A percentile compares a stretch with the other conserved stretches of the same genome.
These are phyloP conservation scores for Kodamaea derodonti DNA, from an alignment of 1,139 yeast species.

Conservation along the genomic window DNA sequence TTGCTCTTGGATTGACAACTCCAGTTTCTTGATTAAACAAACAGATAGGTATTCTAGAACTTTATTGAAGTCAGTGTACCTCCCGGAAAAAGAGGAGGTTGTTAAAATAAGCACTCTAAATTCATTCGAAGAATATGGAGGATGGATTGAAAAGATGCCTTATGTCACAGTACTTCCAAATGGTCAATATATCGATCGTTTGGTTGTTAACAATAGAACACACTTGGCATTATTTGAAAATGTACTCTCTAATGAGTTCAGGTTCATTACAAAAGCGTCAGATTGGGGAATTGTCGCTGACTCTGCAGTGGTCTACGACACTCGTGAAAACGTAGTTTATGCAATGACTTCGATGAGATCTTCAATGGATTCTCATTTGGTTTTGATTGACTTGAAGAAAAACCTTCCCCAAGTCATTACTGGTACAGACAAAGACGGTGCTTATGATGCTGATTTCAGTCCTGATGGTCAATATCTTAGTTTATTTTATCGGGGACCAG, in stretches of 20 bases:
- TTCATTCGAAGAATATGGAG: conserved; percentile 43
- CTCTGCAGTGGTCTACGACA: conserved; percentile 54
- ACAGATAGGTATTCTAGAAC: conserved; percentile 69
- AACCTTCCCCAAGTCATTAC: conserved; percentile 17
- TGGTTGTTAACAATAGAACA: conserved; percentile 59
- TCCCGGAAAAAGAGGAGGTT: conserved; percentile 27
- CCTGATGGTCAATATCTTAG: conserved; percentile 52
- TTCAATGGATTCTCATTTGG: conserved; percentile 51
- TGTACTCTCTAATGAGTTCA: conserved; percentile 41
- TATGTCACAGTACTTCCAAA: conserved; percentile 31
- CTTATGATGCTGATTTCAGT: conserved; percentile 43
- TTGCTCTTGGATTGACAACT: conserved; percentile 62
- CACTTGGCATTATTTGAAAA: conserved; percentile 68
- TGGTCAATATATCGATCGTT: conserved; percentile 68
- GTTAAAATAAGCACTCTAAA: conserved; percentile 24
- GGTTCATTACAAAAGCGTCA: conserved; percentile 49
- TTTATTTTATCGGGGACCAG: conserved; percentile 61
- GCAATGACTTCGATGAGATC: conserved; percentile 59
- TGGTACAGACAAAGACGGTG: conserved; percentile 22
- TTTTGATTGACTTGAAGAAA: conserved; percentile 22
- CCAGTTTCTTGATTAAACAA: conserved; percentile 55
- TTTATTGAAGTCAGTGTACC: conserved; percentile 53
- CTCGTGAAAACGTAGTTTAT: conserved; percentile 50
- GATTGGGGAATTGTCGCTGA: conserved; percentile 67
- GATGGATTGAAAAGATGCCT: conserved; percentile 52